A percentile compares a stretch with the other conserved stretches of the same genome.
phyloP scores from a whole-genome alignment of 2,329 filamentous ascomycete genomes.

The Trichoderma oligosporum region DNA sequence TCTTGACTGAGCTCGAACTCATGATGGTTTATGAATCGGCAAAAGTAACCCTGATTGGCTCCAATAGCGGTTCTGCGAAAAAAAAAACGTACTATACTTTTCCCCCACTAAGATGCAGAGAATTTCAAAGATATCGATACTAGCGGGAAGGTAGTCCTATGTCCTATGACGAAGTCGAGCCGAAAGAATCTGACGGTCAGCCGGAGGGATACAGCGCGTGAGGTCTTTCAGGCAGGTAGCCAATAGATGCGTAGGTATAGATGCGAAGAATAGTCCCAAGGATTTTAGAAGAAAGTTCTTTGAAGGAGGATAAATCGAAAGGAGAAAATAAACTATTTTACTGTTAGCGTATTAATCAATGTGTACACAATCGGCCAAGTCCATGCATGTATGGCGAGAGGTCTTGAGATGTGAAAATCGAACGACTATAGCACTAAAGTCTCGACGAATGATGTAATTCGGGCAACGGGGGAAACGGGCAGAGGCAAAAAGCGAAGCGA shows the following conservation, averaged over 20 bases:
- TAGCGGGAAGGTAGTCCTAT: background rate
- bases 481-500: background rate
- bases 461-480: background rate
- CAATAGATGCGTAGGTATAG: background rate
- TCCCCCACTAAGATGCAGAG: background rate
- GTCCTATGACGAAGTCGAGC: constrained; percentile 14
- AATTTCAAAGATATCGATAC: background rate
- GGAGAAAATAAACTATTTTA: background rate
- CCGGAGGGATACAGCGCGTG: constrained; percentile 12
- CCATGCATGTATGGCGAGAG: background rate
- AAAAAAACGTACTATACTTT: background rate
- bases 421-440: background rate
- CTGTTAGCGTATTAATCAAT: constrained; percentile 5
- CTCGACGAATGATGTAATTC: constrained; percentile 11
- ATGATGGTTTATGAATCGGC: constrained; percentile 41
- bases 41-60: background rate
- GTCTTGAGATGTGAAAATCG: background rate
- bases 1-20: constrained; percentile 50
- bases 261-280: background rate
- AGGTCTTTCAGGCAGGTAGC: constrained; percentile 1
- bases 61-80: background rate
- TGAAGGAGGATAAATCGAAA: background rate
- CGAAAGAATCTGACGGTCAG: background rate
- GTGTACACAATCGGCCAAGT: background rate
- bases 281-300: background rate